Conservation (phyloP, 129 eudicot genomes). For the Artemisia annua region DNA sequence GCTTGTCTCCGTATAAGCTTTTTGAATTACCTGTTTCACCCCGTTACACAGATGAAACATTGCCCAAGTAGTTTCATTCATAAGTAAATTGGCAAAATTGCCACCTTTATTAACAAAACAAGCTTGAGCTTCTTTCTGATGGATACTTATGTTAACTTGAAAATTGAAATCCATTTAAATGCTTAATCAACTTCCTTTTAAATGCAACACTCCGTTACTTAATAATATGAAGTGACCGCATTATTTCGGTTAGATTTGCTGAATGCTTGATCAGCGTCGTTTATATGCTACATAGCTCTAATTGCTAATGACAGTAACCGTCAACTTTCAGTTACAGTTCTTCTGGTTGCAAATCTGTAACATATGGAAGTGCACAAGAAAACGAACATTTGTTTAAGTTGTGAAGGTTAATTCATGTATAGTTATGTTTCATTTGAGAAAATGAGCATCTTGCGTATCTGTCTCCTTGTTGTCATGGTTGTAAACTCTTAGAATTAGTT, state of each 20-base stretch:
- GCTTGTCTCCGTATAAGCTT: background rate
- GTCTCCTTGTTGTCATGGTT: background rate
- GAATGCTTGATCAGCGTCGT: background rate
- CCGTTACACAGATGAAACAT: background rate
- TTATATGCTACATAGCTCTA: background rate
- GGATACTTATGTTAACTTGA: background rate
- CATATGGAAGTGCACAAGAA: background rate
- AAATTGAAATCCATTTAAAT: background rate
- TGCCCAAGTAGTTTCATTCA: too few relatives aligned
- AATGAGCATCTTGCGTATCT: background rate
- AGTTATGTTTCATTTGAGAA: background rate
- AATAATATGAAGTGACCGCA: background rate
- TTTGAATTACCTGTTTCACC: background rate
- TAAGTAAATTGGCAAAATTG: background rate
- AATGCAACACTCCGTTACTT: background rate
- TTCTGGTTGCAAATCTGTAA: too few relatives aligned
- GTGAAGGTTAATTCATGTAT: background rate
- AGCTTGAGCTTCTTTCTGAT: background rate
- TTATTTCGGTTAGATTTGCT: background rate
- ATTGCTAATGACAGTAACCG: background rate
- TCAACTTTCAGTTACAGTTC: background rate
- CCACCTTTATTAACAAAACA: background rate
- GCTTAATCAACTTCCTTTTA: background rate
- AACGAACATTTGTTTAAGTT: background rate
- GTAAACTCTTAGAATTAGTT: background rate